phyloP scores from a whole-genome alignment of 768 basidiomycete species.

The Auriscalpium microsporum region DNA sequence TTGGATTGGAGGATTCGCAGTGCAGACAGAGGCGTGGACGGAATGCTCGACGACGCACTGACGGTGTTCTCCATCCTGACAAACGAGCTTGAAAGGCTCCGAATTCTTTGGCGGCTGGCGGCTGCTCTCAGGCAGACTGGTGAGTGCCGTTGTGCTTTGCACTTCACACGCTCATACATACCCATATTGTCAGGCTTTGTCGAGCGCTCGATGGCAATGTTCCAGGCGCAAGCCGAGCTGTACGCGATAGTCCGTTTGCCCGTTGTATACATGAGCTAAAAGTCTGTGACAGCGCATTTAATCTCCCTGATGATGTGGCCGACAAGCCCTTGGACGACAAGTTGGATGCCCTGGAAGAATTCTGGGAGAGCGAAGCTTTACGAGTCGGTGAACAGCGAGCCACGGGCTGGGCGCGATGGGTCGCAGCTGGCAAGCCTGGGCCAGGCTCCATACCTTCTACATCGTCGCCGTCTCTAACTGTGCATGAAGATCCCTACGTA shows the following conservation, averaged over 20 bases:
- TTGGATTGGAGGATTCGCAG: slow-evolving; percentile 62
- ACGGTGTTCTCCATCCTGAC: slow-evolving; percentile 38
- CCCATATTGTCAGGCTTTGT: slow-evolving; percentile 42
- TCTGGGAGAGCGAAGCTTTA: slow-evolving; percentile 78
- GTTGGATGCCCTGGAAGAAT: slow-evolving; percentile 60
- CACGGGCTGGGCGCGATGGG: slow-evolving; percentile 64
- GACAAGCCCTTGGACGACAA: slow-evolving; percentile 36
- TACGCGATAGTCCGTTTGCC: slow-evolving; percentile 27
- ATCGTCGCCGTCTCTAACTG: slow-evolving; percentile 20
- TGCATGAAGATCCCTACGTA: slow-evolving; percentile 47
- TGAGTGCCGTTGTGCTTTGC: slow-evolving; percentile 23
- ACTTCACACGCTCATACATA: neutral
- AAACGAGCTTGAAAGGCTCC: slow-evolving; percentile 42
- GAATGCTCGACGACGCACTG: slow-evolving; percentile 42
- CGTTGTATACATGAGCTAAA: neutral
- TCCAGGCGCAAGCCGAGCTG: slow-evolving; percentile 82
- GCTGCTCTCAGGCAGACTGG: slow-evolving; percentile 60
- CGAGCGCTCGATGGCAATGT: slow-evolving; percentile 68
- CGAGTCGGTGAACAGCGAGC: slow-evolving; percentile 64
- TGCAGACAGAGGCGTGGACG: slow-evolving; percentile 39
- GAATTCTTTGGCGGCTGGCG: slow-evolving; percentile 66
- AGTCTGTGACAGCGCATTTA: slow-evolving; percentile 41
- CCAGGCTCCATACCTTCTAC: neutral
- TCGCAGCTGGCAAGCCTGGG: slow-evolving; percentile 34
- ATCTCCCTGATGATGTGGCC: slow-evolving; percentile 39